phyloP scores from a whole-genome alignment of 192 early-diverging fungal species.

The Linnemannia schmuckeri region DNA sequence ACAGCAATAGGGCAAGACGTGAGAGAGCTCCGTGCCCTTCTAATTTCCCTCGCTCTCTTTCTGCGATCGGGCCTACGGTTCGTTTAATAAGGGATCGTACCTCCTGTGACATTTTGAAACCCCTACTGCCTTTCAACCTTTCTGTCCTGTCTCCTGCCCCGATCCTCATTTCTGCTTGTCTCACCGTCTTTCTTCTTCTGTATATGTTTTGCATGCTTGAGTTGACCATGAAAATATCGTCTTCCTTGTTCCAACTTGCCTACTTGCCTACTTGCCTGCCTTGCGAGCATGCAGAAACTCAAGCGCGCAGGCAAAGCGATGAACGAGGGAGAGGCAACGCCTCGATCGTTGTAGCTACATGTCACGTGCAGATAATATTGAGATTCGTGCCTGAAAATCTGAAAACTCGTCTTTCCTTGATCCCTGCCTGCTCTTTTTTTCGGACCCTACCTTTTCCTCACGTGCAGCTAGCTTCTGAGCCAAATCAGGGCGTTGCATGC shows the following conservation, averaged over 20 bases:
- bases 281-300: no score
- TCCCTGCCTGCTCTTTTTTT: no score
- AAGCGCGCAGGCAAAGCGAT: no score
- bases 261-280: no score
- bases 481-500: neutral
- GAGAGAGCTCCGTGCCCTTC: no score
- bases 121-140: neutral
- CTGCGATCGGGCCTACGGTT: neutral
- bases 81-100: neutral
- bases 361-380: no score
- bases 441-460: neutral
- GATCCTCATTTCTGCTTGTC: neutral
- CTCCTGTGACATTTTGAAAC: neutral
- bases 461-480: neutral
- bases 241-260: neutral
- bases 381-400: no score
- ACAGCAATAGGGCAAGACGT: no score
- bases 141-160: neutral
- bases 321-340: no score
- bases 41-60: neutral
- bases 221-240: no score
- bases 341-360: no score
- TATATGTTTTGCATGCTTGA: neutral
- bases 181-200: neutral
- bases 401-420: no score